Evolutionary conservation across 257 asterid genomes (phyloP).

Genomic region (Osmanthus fragrans): DNA sequence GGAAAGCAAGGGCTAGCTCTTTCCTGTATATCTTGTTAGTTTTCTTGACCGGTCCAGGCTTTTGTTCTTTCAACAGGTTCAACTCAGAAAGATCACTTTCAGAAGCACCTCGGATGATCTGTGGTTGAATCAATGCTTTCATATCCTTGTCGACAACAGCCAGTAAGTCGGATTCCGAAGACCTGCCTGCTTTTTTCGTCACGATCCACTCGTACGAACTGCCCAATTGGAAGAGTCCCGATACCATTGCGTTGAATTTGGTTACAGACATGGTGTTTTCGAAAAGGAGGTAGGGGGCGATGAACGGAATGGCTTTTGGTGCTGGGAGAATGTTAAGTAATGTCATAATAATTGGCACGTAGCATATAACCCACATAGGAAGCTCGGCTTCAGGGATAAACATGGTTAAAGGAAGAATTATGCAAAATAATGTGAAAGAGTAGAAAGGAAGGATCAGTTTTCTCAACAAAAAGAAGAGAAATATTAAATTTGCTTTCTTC

Average conservation of each 20-base stretch:
- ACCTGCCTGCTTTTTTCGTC: conserved; percentile 65
- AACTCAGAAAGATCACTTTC: conserved; percentile 43
- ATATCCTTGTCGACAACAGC: conserved; percentile 43
- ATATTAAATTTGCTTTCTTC: conserved; percentile 69
- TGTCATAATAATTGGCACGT: conserved; percentile 60
- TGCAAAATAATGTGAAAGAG: conserved; percentile 69
- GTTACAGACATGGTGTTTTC: conserved; percentile 78
- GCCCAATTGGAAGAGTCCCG: conserved; percentile 65
- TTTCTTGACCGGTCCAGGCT: conserved; percentile 35
- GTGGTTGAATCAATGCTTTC: conserved; percentile 28
- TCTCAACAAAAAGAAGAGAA: conserved; percentile 64
- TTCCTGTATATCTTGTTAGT: conserved; percentile 66
- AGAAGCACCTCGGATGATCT: conserved; percentile 38
- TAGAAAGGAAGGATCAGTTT: conserved; percentile 77
- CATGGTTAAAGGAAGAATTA: conserved; percentile 69
- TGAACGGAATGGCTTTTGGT: conserved; percentile 66
- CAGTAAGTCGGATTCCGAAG: conserved; percentile 56
- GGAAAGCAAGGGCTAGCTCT: conserved; percentile 69
- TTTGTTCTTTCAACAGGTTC: conserved; percentile 31
- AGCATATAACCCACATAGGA: conserved; percentile 65
- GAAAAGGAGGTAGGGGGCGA: conserved; percentile 69
- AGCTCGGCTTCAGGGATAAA: conserved; percentile 65
- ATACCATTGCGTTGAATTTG: conserved; percentile 70
- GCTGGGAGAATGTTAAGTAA: conserved; percentile 54
- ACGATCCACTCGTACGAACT: conserved; percentile 77